Evolutionary conservation across 2,329 filamentous ascomycete genomes (phyloP), one percentile per base, ranked within the genome.

Genomic region (Catunica adiposa): DNA sequence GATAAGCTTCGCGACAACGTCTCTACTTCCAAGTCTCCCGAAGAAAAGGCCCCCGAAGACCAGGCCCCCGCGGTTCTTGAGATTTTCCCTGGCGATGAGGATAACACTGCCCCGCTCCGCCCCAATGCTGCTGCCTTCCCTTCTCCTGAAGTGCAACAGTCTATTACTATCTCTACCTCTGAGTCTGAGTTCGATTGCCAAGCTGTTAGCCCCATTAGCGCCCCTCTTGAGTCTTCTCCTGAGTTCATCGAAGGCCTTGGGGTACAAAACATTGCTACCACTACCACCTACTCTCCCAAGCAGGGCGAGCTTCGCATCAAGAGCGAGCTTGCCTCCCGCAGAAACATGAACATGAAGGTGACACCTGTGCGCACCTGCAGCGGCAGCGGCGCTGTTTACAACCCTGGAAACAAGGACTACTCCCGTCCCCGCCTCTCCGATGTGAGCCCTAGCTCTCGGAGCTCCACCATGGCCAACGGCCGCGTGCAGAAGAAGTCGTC

Each of bases 1-100:
- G 76, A 73, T 62, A 81, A 81, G 73, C 79, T 82, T 63, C 77
- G 81, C 64, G 76, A 73, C 63, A 80, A 79, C 60, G 69, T 73
- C 47, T 69, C 72, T 55, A 71, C 73, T 59, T 72, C 76, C 50
- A 52, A 60, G 71, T 71, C 60, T 61, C 26, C 67, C 31, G 47
- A 47, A 29, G 31, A 46, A 2, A 31, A 38, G 11, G 17, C 42
- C 34, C 17, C 68, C 8, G 70, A 70, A 20, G 47, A 57, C 6
- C 44, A 47, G 31, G 37, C 47, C 14, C 46, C 47, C 29, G 48
- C 56, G 42, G 61, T 63, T 38, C 66, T 63, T 60, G 66, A 69
- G 56, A 65, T 64, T 47, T 68, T 67, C 31, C 56, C 63, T 37
- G 48, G 55, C 2, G 64, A 64, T 46, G 64, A 66, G 14, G 63